Evolutionary conservation across 129 eudicot species (phyloP).

Genomic region (Cynara cardunculus): DNA sequence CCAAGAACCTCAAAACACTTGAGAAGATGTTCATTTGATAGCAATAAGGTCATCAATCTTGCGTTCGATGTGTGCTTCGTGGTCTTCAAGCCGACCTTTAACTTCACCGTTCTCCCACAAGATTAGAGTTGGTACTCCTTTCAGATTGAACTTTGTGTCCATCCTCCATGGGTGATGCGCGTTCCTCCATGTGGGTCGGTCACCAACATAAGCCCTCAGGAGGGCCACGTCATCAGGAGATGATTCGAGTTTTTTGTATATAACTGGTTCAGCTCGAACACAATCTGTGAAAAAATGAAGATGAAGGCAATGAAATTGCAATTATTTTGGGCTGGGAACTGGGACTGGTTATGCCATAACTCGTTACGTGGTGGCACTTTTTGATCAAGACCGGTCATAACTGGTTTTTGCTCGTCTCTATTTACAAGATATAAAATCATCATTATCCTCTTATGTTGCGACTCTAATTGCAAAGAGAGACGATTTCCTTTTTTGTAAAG

Average conservation of each 20-base stretch:
- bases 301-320: not conserved
- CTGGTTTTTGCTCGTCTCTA: too few species aligned
- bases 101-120: conserved; percentile 69
- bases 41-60: conserved; percentile 64
- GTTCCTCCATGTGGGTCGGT: conserved; percentile 85
- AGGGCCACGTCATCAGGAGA: conserved; percentile 52
- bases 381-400: too few species aligned
- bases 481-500: too few species aligned
- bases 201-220: conserved; percentile 86
- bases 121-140: conserved; percentile 82
- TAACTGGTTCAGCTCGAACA: conserved; percentile 94
- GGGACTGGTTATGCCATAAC: not conserved
- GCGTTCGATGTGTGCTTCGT: conserved; percentile 73
- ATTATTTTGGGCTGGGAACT: too few species aligned
- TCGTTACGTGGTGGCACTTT: too few species aligned
- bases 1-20: not conserved
- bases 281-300: conserved; percentile 51
- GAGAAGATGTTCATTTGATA: conserved; percentile 22
- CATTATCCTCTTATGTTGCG: too few species aligned
- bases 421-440: too few species aligned
- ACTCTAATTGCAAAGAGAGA: too few species aligned
- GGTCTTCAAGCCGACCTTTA: conserved; percentile 86
- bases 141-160: conserved; percentile 72
- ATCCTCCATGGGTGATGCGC: conserved; percentile 82
- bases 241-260: conserved; percentile 70